A percentile compares a stretch with the other conserved stretches of the same genome.
phyloP scores from a whole-genome alignment of 2,329 filamentous ascomycete species.

The Microsporum canis region DNA sequence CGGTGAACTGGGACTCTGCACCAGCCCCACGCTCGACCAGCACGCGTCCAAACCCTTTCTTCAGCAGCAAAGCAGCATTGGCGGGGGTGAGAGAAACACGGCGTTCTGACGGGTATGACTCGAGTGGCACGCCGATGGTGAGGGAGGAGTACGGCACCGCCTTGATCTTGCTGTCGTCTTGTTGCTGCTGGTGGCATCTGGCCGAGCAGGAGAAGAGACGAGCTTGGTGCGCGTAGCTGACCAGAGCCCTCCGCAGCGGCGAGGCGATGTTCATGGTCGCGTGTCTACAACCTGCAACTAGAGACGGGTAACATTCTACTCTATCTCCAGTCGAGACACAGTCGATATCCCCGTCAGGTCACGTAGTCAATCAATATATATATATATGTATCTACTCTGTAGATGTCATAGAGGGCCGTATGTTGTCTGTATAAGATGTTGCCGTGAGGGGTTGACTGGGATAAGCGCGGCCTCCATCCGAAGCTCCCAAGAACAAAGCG shows the following conservation, averaged over 20 bases:
- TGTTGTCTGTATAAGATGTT: background rate
- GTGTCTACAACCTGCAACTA: background rate
- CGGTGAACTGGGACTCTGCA: constrained; percentile 61
- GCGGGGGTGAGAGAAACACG: constrained; percentile 76
- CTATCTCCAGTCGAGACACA: background rate
- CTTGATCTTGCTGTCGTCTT: constrained; percentile 11
- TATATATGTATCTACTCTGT: background rate
- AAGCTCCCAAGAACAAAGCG: background rate
- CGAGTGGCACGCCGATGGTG: constrained; percentile 66
- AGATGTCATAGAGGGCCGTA: background rate
- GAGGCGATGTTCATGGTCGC: constrained; percentile 10
- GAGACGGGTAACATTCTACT: background rate
- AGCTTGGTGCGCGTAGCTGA: constrained; percentile 4
- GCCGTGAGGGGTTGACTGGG: constrained; percentile 1
- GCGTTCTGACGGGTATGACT: constrained; percentile 66
- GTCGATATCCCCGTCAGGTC: no score
- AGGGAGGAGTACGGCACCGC: constrained; percentile 55
- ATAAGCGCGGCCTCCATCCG: constrained; percentile 3
- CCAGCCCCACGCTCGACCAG: constrained; percentile 76
- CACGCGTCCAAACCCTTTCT: constrained; percentile 71
- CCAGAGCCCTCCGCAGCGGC: constrained; percentile 8
- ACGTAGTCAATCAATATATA: no score
- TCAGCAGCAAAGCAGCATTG: constrained; percentile 69
- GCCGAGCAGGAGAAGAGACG: constrained; percentile 12
- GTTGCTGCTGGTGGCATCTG: constrained; percentile 4